These are phyloP conservation scores for Pythium apleroticum DNA, from an alignment of 352 stramenopile genomes.

Conservation along the genomic window DNA sequence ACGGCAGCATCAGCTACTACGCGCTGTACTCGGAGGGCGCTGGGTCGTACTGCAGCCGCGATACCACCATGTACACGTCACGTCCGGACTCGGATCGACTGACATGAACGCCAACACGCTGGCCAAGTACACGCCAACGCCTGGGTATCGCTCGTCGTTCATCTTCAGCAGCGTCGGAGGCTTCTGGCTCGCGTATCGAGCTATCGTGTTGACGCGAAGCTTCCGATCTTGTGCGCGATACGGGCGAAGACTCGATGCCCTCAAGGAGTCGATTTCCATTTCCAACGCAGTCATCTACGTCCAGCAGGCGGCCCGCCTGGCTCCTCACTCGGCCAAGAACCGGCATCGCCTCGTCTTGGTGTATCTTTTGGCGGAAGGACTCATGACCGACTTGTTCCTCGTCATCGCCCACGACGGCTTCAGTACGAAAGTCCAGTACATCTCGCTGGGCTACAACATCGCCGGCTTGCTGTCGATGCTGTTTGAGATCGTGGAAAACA, in stretches of 20 bases:
- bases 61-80: background rate
- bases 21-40: background rate
- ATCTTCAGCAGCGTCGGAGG: background rate
- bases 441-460: background rate
- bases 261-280: background rate
- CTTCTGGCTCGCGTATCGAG: background rate
- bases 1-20: slow-evolving; percentile 1
- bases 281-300: background rate
- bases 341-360: background rate
- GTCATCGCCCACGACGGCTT: background rate
- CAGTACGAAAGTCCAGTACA: background rate
- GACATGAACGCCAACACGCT: background rate
- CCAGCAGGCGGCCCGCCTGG: background rate
- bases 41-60: background rate
- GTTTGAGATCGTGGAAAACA: background rate
- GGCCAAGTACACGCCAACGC: background rate
- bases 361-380: background rate
- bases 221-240: background rate
- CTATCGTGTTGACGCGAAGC: background rate
- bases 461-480: background rate
- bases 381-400: background rate
- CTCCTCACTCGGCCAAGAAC: background rate
- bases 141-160: background rate
- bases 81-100: background rate
- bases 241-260: background rate